Base-by-base conservation (phyloP, 2,329 filamentous ascomycete species). In the Cytospora piceae region DNA sequence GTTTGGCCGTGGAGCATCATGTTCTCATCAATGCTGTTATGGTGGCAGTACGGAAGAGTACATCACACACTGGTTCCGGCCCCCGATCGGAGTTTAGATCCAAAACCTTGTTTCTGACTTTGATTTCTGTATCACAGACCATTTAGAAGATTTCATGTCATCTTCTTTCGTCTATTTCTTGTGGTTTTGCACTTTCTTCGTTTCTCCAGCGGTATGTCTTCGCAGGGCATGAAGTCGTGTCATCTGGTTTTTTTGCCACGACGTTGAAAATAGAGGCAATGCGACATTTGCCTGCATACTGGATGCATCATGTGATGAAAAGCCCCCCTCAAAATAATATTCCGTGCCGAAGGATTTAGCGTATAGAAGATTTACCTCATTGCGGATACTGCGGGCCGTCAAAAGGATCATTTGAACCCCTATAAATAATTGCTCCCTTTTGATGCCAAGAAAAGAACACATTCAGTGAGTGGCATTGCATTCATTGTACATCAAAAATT, bases 221-320 rank as follows among this genome's bases (percentile, higher is more conserved):
- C 11, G n/a, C 17, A n/a, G n/a, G 27, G 7, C 24, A 8, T 32
- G 51, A 20, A 29, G 42, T 22, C 8, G 12, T 0, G 4, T 12
- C 14, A 24, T n/a, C 20, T 29, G 27, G n/a, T n/a, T n/a, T 46
- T 24, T 49, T 49, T 49, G n/a, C 17, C 46, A 20, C n/a, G n/a
- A 24, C n/a, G n/a, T 22, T 24, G 8, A 53, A 61, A 34, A 27
- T 32, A 29, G 59, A 55, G 32, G 34, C 37, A 32, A 61, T 55
- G 59, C 59, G 46, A 58, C 61, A 31, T 22, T 32, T 29, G 20
- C 58, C 51, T 52, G 62, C 65, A 67, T 67, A 37, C 22, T 15
- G 22, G 3, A 15, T n/a, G 24, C 51, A 67, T 67, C 62, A 65
- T 67, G 65, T 67, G 65, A 67, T 63, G 51, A 20, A 29, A 22